phyloP scores from a whole-genome alignment of 139 green algal species.

The Picochlorum sp. region DNA sequence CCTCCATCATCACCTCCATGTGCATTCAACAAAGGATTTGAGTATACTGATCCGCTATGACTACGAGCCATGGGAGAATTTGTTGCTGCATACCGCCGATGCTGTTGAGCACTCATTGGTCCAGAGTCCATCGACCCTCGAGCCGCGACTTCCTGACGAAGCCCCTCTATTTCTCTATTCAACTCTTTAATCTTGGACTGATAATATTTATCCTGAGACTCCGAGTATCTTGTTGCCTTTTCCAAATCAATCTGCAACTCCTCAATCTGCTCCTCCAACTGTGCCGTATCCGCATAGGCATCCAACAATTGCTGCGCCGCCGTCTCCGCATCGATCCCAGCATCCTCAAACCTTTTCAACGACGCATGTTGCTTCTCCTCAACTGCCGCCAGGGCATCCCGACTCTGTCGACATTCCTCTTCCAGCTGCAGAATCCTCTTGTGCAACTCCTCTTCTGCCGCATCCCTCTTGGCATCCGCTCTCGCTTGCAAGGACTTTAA shows the following conservation, averaged over 20 bases:
- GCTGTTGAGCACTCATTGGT: neutral
- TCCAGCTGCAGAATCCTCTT: neutral
- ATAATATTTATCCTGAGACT: neutral
- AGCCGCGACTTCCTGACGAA: no score
- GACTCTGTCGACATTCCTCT: neutral
- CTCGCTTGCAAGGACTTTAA: neutral
- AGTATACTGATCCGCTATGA: slow-evolving; percentile 2
- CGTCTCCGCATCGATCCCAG: neutral
- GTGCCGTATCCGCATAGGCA: neutral
- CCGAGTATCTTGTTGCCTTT: neutral
- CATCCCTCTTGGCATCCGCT: neutral
- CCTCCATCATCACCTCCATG: neutral
- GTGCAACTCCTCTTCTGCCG: neutral
- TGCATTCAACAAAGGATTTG: neutral
- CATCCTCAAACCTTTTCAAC: neutral
- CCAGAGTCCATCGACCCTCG: neutral
- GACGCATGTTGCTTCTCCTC: neutral
- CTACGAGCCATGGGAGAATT: neutral
- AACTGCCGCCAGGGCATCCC: no score
- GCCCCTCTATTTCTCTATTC: no score
- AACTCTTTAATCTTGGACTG: neutral
- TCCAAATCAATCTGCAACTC: slow-evolving; percentile 1
- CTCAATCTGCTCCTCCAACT: neutral
- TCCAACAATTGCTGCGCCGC: neutral
- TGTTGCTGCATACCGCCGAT: neutral